Conservation (phyloP, 805 yeast species). For the Wickerhamiella azyma region DNA sequence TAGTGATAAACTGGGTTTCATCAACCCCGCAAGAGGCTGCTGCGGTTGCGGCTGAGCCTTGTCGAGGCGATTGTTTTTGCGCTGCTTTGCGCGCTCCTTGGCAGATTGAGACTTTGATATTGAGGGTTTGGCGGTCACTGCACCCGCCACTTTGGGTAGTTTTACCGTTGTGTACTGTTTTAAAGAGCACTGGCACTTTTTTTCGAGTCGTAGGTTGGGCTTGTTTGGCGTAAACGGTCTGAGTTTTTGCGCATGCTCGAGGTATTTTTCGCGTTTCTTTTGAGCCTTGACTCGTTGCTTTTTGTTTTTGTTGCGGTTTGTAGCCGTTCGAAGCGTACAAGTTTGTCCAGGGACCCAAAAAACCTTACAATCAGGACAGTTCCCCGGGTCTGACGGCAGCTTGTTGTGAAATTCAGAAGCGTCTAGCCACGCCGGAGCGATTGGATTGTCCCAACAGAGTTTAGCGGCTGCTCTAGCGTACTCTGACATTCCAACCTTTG, state of each 20-base stretch:
- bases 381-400: background rate
- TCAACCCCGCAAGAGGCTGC: background rate
- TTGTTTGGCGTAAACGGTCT: background rate
- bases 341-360: constrained; percentile 9
- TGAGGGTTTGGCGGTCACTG: background rate
- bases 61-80: constrained; percentile 2
- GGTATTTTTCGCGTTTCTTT: background rate
- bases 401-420: background rate
- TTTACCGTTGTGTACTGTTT: too few species aligned
- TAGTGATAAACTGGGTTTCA: constrained; percentile 4
- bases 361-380: constrained; percentile 2
- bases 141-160: background rate
- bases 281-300: background rate
- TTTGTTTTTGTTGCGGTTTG: constrained; percentile 4
- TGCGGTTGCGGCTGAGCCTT: background rate
- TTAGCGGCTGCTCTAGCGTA: constrained; percentile 5
- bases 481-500: background rate
- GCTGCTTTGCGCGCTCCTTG: constrained; percentile 2
- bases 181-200: constrained; percentile 1
- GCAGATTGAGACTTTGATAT: constrained; percentile 1
- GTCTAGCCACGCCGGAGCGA: background rate
- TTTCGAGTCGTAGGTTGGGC: background rate
- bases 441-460: background rate
- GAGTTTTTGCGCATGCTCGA: background rate
- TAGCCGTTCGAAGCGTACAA: background rate